These are phyloP conservation scores for Eucommia ulmoides DNA, from an alignment of 257 asterid genomes.

Conservation along the genomic window DNA sequence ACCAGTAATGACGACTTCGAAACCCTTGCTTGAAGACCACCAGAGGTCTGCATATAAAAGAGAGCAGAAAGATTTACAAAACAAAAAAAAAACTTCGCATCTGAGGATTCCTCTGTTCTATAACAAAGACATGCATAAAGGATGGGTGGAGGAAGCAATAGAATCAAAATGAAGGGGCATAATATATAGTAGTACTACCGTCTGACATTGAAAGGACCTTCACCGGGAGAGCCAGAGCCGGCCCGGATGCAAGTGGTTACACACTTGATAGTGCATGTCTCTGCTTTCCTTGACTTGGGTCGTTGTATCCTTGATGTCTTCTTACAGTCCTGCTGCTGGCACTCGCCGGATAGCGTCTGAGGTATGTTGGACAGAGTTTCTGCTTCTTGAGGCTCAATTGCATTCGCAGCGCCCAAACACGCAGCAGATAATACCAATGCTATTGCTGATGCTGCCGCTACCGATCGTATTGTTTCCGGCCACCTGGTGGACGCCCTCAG, in stretches of 20 bases:
- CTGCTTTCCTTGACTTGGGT: slow-evolving; percentile 82
- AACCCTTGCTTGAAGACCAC: neutral
- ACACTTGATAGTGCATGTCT: slow-evolving; percentile 66
- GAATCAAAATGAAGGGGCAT: neutral
- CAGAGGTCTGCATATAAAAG: neutral
- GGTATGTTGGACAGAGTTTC: slow-evolving; percentile 76
- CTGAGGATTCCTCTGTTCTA: neutral
- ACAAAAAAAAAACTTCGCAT: neutral
- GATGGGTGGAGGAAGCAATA: neutral
- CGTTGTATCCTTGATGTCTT: slow-evolving; percentile 53
- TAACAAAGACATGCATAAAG: neutral
- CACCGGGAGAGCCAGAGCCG: slow-evolving; percentile 85
- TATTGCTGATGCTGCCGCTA: too few relatives aligned
- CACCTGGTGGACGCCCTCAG: too few relatives aligned
- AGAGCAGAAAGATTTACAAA: neutral
- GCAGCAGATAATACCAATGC: too few relatives aligned
- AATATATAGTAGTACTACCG: slow-evolving; percentile 30
- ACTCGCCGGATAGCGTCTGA: slow-evolving; percentile 56
- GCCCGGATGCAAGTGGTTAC: slow-evolving; percentile 69
- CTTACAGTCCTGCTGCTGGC: slow-evolving; percentile 43
- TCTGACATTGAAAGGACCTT: slow-evolving; percentile 77
- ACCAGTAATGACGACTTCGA: neutral
- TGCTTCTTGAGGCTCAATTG: slow-evolving; percentile 6
- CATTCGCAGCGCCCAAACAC: neutral
- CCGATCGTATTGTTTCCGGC: too few relatives aligned